phyloP scores from a whole-genome alignment of 1,139 yeast genomes.

The Arxiozyma heterogenica region DNA sequence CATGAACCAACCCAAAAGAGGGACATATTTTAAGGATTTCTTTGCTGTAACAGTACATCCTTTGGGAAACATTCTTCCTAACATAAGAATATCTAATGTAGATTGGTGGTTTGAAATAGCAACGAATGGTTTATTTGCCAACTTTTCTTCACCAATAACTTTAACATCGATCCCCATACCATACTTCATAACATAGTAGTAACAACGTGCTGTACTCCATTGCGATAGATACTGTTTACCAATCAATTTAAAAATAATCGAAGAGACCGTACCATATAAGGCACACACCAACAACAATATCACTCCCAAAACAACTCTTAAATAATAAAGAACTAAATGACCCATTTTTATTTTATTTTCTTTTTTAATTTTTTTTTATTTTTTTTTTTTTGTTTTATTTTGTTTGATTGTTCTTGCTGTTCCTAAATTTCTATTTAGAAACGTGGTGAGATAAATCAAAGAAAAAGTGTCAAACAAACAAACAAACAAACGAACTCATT shows the following conservation, averaged over 20 bases:
- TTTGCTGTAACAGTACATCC: conserved; percentile 92
- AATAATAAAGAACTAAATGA: conserved; percentile 39
- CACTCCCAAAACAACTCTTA: conserved; percentile 47
- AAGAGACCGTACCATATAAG: conserved; percentile 67
- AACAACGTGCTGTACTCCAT: conserved; percentile 81
- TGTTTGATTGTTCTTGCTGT: not conserved
- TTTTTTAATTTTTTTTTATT: not conserved
- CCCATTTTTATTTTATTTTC: conserved; percentile 2
- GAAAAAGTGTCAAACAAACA: no score
- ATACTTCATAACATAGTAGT: conserved; percentile 50
- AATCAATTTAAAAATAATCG: conserved; percentile 52
- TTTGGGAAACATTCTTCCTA: conserved; percentile 78
- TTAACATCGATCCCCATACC: conserved; percentile 62
- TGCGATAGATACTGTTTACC: conserved; percentile 80
- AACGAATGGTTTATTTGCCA: conserved; percentile 62
- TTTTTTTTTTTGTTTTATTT: not conserved
- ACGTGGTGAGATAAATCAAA: no score
- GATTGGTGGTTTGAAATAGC: conserved; percentile 87
- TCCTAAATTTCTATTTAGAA: not conserved
- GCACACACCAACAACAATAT: conserved; percentile 52
- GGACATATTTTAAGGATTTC: conserved; percentile 70
- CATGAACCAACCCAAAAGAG: conserved; percentile 98
- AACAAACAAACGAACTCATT: no score
- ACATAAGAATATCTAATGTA: conserved; percentile 68
- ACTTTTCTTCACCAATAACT: conserved; percentile 51